Evolutionary conservation across 495 filamentous ascomycete genomes (phyloP), one percentile per base, ranked within the genome.

Genomic region (Sabuloglossum arenarium): DNA sequence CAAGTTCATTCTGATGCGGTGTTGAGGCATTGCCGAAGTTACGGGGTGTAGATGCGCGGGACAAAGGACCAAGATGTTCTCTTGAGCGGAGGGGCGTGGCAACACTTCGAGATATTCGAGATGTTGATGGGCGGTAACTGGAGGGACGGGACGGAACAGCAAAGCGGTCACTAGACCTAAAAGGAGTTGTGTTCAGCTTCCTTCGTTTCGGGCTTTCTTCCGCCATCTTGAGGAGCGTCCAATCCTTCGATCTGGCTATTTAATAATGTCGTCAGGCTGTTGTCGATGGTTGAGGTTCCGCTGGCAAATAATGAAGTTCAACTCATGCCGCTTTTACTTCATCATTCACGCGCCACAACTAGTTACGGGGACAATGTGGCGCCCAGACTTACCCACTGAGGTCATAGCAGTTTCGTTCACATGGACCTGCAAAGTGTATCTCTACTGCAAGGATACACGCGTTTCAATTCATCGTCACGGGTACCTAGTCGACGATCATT

Each of bases 101-200:
- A 50, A 58, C 52, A 34, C 58, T 58, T 50, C 59, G 60, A 24
- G 57, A 61, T 25, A 45, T 55, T n/a, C 60, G 56, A 24, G 34
- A 52, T 29, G 71, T 70, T 0, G 70, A 75, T 25, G 79, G 79
- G 56, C 75, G 72, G 12, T 28, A 51, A 12, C 24, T 27, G 12
- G 47, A 51, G 47, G 47, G 47, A n/a, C 47, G 47, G 51, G 76
- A 73, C 45, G 69, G 67, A 25, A 69, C 63, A 19, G 70, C 71
- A 59, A 79, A 82, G 19, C 75, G 70, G 55, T 81, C 76, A 49
- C 77, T 72, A 50, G 68, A 71, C 57, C 75, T 69, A 1, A 76
- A 63, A 10, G 75, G 74, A 59, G 74, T 76, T 52, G 75, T 75
- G 55, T 84, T 76, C 4, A 84, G 60, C 64, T 75, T 81, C 12